Conservation (phyloP, 306 rosid species). For the Inga oerstediana region DNA sequence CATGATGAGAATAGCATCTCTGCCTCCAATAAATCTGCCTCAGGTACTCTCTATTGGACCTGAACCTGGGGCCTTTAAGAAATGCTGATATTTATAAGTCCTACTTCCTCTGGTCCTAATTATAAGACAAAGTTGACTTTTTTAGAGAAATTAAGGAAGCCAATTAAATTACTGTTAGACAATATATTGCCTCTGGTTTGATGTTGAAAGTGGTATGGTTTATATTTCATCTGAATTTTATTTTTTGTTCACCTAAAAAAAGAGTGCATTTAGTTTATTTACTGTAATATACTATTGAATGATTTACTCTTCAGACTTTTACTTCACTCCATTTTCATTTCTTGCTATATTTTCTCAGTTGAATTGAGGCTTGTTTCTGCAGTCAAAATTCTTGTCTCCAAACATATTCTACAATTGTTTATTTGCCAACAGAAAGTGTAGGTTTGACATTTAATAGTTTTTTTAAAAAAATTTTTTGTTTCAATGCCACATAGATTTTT, state of each 20-base stretch:
- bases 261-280: slow-evolving; percentile 20
- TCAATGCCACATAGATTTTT: slow-evolving; percentile 9
- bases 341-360: slow-evolving; percentile 20
- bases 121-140: no score
- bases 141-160: no score
- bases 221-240: background rate
- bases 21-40: background rate
- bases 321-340: background rate
- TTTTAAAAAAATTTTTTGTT: slow-evolving; percentile 39
- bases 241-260: background rate
- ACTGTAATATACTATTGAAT: background rate
- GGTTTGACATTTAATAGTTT: slow-evolving; percentile 30
- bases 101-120: no score
- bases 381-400: background rate
- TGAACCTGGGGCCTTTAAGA: slow-evolving; percentile 8
- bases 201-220: background rate
- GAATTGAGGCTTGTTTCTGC: slow-evolving; percentile 4
- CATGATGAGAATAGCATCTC: background rate
- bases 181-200: slow-evolving; percentile 2
- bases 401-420: slow-evolving; percentile 3
- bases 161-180: background rate
- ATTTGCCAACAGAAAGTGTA: slow-evolving; percentile 27
- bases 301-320: background rate
- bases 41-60: background rate
- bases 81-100: slow-evolving; percentile 24